Conservation (phyloP, 768 basidiomycete genomes). For the Lactarius sp. region DNA sequence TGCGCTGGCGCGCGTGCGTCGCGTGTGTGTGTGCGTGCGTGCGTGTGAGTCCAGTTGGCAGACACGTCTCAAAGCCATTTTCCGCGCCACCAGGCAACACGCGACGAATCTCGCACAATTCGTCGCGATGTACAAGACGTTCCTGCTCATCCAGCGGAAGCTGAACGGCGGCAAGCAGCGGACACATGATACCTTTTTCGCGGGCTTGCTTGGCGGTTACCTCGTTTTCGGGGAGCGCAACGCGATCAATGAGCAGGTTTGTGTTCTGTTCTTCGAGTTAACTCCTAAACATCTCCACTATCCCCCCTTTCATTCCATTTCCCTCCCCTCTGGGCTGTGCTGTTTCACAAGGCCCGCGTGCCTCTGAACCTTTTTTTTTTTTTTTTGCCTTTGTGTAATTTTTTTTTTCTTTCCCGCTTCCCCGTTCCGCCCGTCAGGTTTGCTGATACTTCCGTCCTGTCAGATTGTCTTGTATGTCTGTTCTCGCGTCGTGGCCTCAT, state of each 20-base stretch:
- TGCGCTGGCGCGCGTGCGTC: too few relatives aligned
- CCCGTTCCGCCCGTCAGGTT: neutral
- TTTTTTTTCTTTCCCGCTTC: neutral
- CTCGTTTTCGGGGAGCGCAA: constrained; percentile 81
- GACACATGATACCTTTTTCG: constrained; percentile 80
- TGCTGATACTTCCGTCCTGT: neutral
- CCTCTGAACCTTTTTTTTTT: neutral
- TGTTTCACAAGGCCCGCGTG: neutral
- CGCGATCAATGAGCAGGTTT: constrained; percentile 88
- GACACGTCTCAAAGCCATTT: constrained; percentile 62
- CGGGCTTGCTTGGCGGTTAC: constrained; percentile 90
- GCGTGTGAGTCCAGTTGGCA: constrained; percentile 50
- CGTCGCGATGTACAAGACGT: constrained; percentile 86
- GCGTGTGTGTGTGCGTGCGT: neutral
- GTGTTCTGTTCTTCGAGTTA: constrained; percentile 26
- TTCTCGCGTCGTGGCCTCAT: constrained; percentile 85
- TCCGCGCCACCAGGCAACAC: constrained; percentile 83
- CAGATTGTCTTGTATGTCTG: constrained; percentile 97
- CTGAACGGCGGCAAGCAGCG: constrained; percentile 79
- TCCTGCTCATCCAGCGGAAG: constrained; percentile 79
- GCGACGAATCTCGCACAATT: constrained; percentile 91
- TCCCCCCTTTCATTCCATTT: neutral
- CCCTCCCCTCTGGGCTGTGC: neutral
- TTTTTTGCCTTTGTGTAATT: neutral
- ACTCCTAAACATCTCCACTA: neutral